Conservation (phyloP, 1,284 basidiomycete species). For the Tylopilus sp. region DNA sequence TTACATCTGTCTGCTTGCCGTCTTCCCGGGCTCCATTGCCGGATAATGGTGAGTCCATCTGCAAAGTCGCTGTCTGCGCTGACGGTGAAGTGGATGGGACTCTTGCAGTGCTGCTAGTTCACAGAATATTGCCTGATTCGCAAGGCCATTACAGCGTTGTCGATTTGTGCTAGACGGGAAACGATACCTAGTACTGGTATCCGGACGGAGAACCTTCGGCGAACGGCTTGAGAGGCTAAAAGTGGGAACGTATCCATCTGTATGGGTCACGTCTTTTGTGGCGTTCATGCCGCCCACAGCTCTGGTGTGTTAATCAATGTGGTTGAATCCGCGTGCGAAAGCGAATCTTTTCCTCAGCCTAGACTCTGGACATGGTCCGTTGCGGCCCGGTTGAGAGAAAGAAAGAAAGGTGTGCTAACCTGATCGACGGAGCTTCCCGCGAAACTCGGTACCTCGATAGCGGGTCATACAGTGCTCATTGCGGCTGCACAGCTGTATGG, state of each 20-base stretch:
- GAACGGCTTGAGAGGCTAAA: conserved; percentile 11
- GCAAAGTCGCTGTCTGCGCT: background rate
- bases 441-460: conserved; percentile 27
- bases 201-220: conserved; percentile 69
- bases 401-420: background rate
- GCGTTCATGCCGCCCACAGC: conserved; percentile 69
- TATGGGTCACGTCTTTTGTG: conserved; percentile 22
- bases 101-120: conserved; percentile 39
- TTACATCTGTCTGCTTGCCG: conserved; percentile 78
- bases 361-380: background rate
- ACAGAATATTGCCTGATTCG: conserved; percentile 79
- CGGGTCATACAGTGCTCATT: conserved; percentile 54
- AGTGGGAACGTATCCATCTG: too few relatives aligned
- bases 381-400: conserved; percentile 3
- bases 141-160: conserved; percentile 64
- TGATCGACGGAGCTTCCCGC: background rate
- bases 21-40: conserved; percentile 76
- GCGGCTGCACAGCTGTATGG: conserved; percentile 67
- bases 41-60: conserved; percentile 59
- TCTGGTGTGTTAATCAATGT: conserved; percentile 79
- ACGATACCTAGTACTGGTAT: conserved; percentile 72
- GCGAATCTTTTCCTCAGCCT: conserved; percentile 34
- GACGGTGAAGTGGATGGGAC: background rate
- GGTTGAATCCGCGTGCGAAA: conserved; percentile 66
- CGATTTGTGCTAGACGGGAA: conserved; percentile 61